phyloP scores from a whole-genome alignment of 352 stramenopile genomes.

The Pythium utonaiense region DNA sequence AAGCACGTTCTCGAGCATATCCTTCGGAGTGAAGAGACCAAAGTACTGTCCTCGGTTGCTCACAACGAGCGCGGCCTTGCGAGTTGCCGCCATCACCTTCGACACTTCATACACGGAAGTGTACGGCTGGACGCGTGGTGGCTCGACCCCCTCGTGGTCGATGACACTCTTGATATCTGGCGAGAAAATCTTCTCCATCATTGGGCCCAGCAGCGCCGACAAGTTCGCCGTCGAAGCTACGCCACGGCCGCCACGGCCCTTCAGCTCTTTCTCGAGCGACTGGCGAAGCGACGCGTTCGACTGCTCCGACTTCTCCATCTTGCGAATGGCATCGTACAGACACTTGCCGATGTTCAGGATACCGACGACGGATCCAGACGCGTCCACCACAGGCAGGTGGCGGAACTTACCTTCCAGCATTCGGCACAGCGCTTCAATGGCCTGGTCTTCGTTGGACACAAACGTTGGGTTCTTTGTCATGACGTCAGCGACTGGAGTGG shows the following conservation, averaged over 20 bases:
- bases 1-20: constrained; percentile 96
- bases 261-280: constrained; percentile 77
- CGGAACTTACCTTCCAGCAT: constrained; percentile 89
- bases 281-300: constrained; percentile 72
- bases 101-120: constrained; percentile 92
- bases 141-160: constrained; percentile 71
- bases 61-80: constrained; percentile 94
- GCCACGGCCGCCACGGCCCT: constrained; percentile 35
- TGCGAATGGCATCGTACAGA: constrained; percentile 97
- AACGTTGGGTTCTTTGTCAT: constrained; percentile 87
- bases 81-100: constrained; percentile 91
- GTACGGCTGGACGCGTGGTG: constrained; percentile 77
- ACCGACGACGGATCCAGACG: constrained; percentile 87
- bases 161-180: constrained; percentile 84
- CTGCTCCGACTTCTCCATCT: constrained; percentile 93
- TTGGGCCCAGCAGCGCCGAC: constrained; percentile 68
- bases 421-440: constrained; percentile 78
- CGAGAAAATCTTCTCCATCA: constrained; percentile 88
- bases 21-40: constrained; percentile 97
- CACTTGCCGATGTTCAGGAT: constrained; percentile 99
- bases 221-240: constrained; percentile 26
- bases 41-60: constrained; percentile 91
- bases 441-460: constrained; percentile 76
- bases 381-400: constrained; percentile 81
- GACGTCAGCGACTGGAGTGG: constrained; percentile 63